Percentiles rank a stretch among this genome's conserved stretches.
Conservation (phyloP, 768 basidiomycete species). For the Phallus indusiatus region DNA sequence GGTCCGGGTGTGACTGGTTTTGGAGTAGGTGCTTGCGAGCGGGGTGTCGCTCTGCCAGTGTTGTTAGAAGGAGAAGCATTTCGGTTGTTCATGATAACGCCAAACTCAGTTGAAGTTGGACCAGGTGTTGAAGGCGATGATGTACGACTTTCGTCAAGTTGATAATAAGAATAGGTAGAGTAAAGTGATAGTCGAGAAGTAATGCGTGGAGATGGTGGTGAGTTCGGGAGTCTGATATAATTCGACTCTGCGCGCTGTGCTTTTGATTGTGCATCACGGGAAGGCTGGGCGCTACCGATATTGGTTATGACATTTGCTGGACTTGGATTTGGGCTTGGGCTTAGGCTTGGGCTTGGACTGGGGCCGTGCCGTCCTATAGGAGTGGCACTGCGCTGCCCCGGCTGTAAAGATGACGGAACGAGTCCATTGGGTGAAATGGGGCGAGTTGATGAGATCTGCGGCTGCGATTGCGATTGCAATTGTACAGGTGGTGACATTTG, state of each 20-base stretch:
- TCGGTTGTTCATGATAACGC: slow-evolving; percentile 10
- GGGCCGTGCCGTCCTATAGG: background rate
- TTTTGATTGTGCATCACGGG: too few species aligned
- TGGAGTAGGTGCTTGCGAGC: background rate
- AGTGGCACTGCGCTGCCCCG: background rate
- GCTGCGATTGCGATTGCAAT: slow-evolving; percentile 19
- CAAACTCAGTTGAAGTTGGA: slow-evolving; percentile 26
- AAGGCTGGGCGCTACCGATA: slow-evolving; percentile 2
- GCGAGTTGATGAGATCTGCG: background rate
- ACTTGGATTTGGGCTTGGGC: background rate
- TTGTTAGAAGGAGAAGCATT: slow-evolving; percentile 6
- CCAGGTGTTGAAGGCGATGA: slow-evolving; percentile 25
- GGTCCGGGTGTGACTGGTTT: slow-evolving; percentile 7
- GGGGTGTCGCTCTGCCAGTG: slow-evolving; percentile 10
- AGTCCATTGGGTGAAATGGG: background rate
- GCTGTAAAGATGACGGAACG: background rate
- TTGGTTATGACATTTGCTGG: background rate
- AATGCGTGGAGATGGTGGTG: slow-evolving; percentile 26
- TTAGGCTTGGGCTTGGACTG: background rate
- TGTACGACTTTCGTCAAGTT: slow-evolving; percentile 30
- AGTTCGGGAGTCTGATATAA: slow-evolving; percentile 14
- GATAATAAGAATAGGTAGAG: slow-evolving; percentile 61
- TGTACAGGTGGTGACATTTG: slow-evolving; percentile 22
- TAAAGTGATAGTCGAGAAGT: slow-evolving; percentile 39
- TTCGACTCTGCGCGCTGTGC: background rate